A percentile compares a stretch with the other conserved stretches of the same genome.
These are phyloP conservation scores for Nannochloropsis oceanica DNA, from an alignment of 108 stramenopile species.

Conservation along the genomic window DNA sequence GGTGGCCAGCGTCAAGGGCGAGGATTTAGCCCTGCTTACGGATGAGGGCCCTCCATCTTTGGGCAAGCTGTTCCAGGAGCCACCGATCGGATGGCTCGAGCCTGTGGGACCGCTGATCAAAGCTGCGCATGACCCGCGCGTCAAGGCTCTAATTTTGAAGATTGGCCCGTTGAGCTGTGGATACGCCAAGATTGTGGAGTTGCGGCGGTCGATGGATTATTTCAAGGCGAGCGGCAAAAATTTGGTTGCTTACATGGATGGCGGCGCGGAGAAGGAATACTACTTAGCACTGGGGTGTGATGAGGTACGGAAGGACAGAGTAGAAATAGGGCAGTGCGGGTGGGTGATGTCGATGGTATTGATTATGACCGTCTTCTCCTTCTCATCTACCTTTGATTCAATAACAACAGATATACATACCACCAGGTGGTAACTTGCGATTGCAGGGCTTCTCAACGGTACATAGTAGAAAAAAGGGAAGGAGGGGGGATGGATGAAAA, in stretches of 20 bases:
- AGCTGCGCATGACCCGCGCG: constrained; percentile 27
- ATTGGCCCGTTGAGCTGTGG: constrained; percentile 7
- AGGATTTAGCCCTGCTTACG: not conserved
- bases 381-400: not conserved
- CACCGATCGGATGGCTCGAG: not conserved
- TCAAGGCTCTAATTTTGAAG: constrained; percentile 12
- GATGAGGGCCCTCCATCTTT: not conserved
- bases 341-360: not conserved
- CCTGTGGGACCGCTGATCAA: constrained; percentile 2
- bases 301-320: not conserved
- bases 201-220: constrained; percentile 24
- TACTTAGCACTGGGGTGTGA: not conserved
- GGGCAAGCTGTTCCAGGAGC: not conserved
- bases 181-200: constrained; percentile 26
- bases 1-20: not conserved
- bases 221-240: constrained; percentile 32
- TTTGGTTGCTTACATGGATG: constrained; percentile 17
- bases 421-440: not conserved
- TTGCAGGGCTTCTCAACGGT: not conserved
- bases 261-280: constrained; percentile 11
- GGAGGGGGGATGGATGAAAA: too few relatives aligned
- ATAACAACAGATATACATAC: not conserved
- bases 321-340: not conserved
- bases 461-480: not conserved
- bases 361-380: not conserved